Percentiles rank a stretch among this genome's conserved stretches.
phyloP scores from a whole-genome alignment of 1,284 basidiomycete species.

The Peniophora sp. region DNA sequence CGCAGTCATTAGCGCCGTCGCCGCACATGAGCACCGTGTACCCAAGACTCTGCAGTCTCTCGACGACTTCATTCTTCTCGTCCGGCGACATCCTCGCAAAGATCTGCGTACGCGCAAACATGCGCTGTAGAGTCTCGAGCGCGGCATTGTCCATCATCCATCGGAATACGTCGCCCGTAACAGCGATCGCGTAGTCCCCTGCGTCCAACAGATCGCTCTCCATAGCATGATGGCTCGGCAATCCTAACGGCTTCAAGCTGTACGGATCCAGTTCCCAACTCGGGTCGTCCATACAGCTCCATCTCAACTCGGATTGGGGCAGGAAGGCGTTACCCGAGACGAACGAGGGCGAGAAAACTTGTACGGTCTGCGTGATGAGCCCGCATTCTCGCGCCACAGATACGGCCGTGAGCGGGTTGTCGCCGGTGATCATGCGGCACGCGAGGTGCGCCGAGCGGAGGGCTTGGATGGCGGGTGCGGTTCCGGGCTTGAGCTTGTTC shows the following conservation, averaged over 20 bases:
- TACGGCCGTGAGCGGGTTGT: slow-evolving; percentile 95
- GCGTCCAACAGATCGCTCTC: slow-evolving; percentile 64
- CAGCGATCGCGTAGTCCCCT: slow-evolving; percentile 87
- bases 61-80: slow-evolving; percentile 98
- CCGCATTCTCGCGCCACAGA: slow-evolving; percentile 95
- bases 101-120: slow-evolving; percentile 97
- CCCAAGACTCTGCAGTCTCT: slow-evolving; percentile 86
- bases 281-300: slow-evolving; percentile 90
- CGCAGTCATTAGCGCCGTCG: slow-evolving; percentile 98
- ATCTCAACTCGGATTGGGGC: slow-evolving; percentile 71
- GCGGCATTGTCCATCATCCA: slow-evolving; percentile 98
- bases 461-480: slow-evolving; percentile 85
- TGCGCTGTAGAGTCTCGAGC: slow-evolving; percentile 91
- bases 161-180: slow-evolving; percentile 96
- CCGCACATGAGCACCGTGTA: slow-evolving; percentile 99
- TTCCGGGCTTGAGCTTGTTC: slow-evolving; percentile 95
- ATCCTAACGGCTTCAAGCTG: slow-evolving; percentile 73
- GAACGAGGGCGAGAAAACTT: slow-evolving; percentile 89
- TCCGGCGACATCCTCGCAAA: slow-evolving; percentile 99
- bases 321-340: slow-evolving; percentile 61
- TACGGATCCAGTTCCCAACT: slow-evolving; percentile 83
- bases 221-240: slow-evolving; percentile 57
- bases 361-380: slow-evolving; percentile 81
- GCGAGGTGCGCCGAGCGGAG: slow-evolving; percentile 87
- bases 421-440: slow-evolving; percentile 97